These are phyloP conservation scores for apple (Malus domestica) DNA, from an alignment of 306 rosid genomes.

Conservation along the genomic window DNA sequence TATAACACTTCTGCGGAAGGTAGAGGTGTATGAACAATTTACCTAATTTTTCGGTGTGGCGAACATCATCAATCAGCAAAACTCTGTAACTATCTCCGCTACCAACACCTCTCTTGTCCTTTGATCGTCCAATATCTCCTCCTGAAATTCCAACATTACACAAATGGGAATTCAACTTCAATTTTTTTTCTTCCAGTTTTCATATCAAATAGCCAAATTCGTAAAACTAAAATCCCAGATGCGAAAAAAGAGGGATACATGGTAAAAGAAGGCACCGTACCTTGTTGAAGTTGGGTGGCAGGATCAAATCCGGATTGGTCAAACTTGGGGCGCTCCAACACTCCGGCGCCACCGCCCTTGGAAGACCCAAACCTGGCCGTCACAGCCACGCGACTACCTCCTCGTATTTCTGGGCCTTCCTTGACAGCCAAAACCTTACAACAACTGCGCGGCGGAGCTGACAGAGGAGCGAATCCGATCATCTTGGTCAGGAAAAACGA, in stretches of 20 bases:
- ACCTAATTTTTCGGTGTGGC: constrained; percentile 22
- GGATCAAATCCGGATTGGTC: constrained; percentile 18
- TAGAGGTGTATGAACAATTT: background rate
- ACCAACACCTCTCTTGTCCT: constrained; percentile 10
- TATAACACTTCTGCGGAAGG: no score
- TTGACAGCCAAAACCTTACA: background rate
- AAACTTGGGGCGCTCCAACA: constrained; percentile 17
- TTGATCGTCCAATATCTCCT: constrained; percentile 20
- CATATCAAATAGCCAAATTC: background rate
- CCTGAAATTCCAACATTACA: background rate
- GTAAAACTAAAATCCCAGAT: background rate
- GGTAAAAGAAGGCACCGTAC: background rate
- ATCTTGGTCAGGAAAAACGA: background rate
- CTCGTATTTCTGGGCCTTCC: background rate
- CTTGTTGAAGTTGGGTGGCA: constrained; percentile 7
- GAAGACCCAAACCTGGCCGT: constrained; percentile 21
- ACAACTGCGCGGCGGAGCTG: background rate
- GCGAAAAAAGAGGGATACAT: background rate
- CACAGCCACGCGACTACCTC: constrained; percentile 1
- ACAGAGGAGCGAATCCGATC: background rate
- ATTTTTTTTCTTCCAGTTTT: background rate
- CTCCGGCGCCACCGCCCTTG: constrained; percentile 13
- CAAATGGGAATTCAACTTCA: background rate
- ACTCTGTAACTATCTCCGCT: constrained; percentile 25
- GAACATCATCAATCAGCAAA: constrained; percentile 22